Conservation (phyloP, 2,329 filamentous ascomycete species). For the Xylariales sp. region DNA sequence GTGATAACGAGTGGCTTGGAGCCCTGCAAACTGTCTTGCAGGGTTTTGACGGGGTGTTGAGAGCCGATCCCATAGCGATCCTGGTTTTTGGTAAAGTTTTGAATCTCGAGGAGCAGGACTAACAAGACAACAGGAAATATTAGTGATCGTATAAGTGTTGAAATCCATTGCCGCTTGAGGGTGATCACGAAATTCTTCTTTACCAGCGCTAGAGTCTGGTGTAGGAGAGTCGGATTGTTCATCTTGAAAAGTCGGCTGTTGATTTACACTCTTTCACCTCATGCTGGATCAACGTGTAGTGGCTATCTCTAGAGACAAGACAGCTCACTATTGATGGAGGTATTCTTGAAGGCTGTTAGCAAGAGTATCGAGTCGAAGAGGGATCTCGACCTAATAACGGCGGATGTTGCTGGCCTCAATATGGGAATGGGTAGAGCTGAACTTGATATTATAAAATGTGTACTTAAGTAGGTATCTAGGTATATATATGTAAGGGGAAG, state of each 20-base stretch:
- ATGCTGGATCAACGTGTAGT: not conserved
- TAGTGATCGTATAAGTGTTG: constrained; percentile 44
- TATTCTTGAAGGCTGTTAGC: too few species aligned
- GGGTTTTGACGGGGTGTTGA: constrained; percentile 35
- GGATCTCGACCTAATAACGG: too few species aligned
- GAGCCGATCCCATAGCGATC: constrained; percentile 42
- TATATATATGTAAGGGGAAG: too few species aligned
- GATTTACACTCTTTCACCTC: not conserved
- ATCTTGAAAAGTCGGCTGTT: constrained; percentile 22
- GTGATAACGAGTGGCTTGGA: constrained; percentile 45
- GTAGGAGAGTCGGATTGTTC: constrained; percentile 34
- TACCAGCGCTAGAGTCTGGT: constrained; percentile 45
- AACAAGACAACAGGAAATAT: constrained; percentile 44
- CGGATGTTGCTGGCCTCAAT: too few species aligned
- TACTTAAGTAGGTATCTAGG: too few species aligned
- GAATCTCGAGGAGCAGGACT: constrained; percentile 45
- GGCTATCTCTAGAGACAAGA: too few species aligned
- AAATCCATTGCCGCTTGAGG: constrained; percentile 43
- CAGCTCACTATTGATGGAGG: too few species aligned
- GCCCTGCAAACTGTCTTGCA: constrained; percentile 41
- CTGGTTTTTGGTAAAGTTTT: constrained; percentile 40
- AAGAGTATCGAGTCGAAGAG: too few species aligned
- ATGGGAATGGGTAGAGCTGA: too few species aligned
- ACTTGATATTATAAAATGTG: too few species aligned
- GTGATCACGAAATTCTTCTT: constrained; percentile 46